Evolutionary conservation across 805 yeast species (phyloP).

Genomic region (Ogataea nitratoaversa): DNA sequence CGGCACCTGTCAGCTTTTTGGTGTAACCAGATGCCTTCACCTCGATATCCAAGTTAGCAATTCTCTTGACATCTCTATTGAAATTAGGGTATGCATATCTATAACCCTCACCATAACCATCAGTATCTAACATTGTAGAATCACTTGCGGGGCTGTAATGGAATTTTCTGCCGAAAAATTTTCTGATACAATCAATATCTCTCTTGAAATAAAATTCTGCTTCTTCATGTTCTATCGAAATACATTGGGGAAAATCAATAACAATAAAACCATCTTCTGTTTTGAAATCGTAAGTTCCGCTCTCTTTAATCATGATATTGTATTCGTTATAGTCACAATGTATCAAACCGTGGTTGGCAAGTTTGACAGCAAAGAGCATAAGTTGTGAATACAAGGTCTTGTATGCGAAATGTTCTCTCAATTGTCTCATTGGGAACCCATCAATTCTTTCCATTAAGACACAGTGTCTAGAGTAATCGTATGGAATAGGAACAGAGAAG

Average conservation of each 20-base stretch:
- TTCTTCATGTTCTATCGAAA: constrained; percentile 85
- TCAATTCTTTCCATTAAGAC: constrained; percentile 87
- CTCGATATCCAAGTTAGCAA: constrained; percentile 69
- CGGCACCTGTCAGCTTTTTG: constrained; percentile 38
- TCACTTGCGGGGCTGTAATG: constrained; percentile 69
- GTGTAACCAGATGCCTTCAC: constrained; percentile 89
- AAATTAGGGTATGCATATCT: constrained; percentile 76
- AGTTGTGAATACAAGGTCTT: constrained; percentile 74
- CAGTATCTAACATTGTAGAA: constrained; percentile 66
- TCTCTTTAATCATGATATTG: constrained; percentile 73
- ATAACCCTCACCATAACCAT: constrained; percentile 79
- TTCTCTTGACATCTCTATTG: constrained; percentile 67
- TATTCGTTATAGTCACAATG: constrained; percentile 98
- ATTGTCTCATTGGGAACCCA: constrained; percentile 87
- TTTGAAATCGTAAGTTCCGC: constrained; percentile 47
- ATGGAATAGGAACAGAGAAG: constrained; percentile 84
- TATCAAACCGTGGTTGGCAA: constrained; percentile 85
- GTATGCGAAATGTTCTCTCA: constrained; percentile 66
- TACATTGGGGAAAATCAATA: constrained; percentile 98
- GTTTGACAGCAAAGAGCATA: constrained; percentile 79
- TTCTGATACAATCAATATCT: constrained; percentile 86
- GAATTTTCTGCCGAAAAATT: constrained; percentile 76
- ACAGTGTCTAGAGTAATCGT: constrained; percentile 86
- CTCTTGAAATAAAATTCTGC: constrained; percentile 85
- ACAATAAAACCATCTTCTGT: constrained; percentile 74